These are phyloP conservation scores for Phytophthora fragariae DNA, from an alignment of 352 stramenopile species.

Conservation along the genomic window DNA sequence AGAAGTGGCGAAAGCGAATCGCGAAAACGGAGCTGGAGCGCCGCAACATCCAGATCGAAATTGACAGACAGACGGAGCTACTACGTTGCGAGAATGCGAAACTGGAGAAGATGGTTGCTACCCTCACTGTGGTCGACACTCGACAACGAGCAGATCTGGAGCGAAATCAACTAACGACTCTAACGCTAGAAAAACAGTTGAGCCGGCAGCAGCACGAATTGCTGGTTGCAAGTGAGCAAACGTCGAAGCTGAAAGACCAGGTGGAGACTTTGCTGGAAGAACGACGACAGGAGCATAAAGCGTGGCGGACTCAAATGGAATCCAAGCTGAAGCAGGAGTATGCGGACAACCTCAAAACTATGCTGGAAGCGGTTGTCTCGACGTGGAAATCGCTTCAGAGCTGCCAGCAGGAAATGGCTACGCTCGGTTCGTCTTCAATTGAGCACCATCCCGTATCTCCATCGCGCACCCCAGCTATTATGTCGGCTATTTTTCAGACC, in stretches of 20 bases:
- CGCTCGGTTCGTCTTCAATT: conserved; percentile 16
- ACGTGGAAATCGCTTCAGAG: conserved; percentile 49
- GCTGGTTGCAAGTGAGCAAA: conserved; percentile 4
- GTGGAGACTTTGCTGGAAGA: conserved; percentile 48
- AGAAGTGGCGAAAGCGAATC: conserved; percentile 52
- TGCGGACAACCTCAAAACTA: conserved; percentile 35
- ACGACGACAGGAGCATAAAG: conserved; percentile 41
- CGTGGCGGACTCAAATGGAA: conserved; percentile 42
- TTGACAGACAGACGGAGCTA: conserved; percentile 60
- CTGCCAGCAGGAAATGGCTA: conserved; percentile 39
- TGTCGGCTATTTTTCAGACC: conserved; percentile 35
- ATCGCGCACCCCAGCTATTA: conserved; percentile 30
- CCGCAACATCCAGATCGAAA: conserved; percentile 70
- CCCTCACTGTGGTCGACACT: conserved; percentile 23
- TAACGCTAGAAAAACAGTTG: conserved; percentile 41
- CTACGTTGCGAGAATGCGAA: conserved; percentile 48
- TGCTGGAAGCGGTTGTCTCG: conserved; percentile 42
- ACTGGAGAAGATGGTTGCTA: conserved; percentile 45
- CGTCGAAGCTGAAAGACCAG: conserved; percentile 40
- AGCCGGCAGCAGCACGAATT: conserved; percentile 38
- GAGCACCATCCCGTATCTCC: conserved; percentile 24
- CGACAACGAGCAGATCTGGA: conserved; percentile 44
- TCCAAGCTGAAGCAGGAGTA: conserved; percentile 41
- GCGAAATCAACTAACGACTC: conserved; percentile 21
- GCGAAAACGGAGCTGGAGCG: conserved; percentile 55